These are phyloP conservation scores for Colletotrichum simmondsii DNA, from an alignment of 2,329 filamentous ascomycete species.

Conservation along the genomic window DNA sequence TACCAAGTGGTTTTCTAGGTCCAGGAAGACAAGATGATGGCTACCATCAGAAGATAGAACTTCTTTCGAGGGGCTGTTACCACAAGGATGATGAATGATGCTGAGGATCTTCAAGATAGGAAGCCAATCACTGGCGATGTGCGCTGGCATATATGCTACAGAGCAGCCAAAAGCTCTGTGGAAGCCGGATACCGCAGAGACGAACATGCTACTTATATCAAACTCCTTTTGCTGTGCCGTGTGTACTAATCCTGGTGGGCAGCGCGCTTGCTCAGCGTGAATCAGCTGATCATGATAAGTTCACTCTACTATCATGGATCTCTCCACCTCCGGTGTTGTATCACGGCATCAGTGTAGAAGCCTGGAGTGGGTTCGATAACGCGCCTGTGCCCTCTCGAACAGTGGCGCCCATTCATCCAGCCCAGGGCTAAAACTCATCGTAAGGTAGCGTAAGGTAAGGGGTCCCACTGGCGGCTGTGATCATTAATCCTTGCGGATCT, in stretches of 20 bases:
- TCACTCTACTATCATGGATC: too few species aligned
- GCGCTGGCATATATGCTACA: not conserved
- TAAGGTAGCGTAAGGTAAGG: not conserved
- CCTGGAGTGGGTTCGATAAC: too few species aligned
- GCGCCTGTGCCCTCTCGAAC: too few species aligned
- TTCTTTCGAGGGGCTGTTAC: accelerated
- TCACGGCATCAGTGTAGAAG: too few species aligned
- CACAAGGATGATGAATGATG: not conserved
- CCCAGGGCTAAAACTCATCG: too few species aligned
- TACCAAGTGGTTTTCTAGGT: too few species aligned
- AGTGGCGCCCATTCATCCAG: too few species aligned
- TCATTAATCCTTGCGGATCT: not conserved
- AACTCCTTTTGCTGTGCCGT: not conserved
- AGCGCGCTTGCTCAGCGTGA: too few species aligned
- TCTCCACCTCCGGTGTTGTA: too few species aligned
- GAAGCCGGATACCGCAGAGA: not conserved
- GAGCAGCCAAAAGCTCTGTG: not conserved
- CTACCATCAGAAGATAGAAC: not conserved
- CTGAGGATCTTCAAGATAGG: not conserved
- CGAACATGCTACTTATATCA: not conserved
- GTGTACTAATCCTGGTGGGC: not conserved
- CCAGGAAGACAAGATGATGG: not conserved
- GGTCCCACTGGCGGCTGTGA: not conserved
- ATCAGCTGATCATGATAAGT: too few species aligned
- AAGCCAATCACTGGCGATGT: not conserved